A percentile compares a stretch with the other conserved stretches of the same genome.
phyloP scores from a whole-genome alignment of 1,139 yeast species.

The Zygoascus sp. region DNA sequence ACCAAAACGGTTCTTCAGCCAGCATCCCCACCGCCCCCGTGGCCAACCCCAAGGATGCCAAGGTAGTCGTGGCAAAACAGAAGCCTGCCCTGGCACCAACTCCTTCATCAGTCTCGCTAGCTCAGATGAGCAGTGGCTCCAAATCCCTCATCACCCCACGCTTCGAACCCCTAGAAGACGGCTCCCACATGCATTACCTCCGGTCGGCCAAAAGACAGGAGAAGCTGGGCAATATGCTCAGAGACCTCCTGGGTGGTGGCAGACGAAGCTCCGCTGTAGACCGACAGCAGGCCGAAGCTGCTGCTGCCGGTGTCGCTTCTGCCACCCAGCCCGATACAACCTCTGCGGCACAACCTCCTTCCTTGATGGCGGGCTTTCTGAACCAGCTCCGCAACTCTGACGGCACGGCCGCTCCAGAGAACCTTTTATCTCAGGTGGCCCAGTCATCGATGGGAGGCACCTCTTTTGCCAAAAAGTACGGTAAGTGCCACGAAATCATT shows the following conservation, averaged over 20 bases:
- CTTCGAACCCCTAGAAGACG: slow-evolving; percentile 23
- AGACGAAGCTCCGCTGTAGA: slow-evolving; percentile 13
- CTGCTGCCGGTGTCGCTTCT: slow-evolving; percentile 11
- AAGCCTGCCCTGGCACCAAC: background rate
- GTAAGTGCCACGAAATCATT: slow-evolving; percentile 71
- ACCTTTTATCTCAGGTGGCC: slow-evolving; percentile 15
- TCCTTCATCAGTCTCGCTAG: slow-evolving; percentile 10
- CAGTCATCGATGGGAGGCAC: slow-evolving; percentile 20
- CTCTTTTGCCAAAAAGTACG: slow-evolving; percentile 63
- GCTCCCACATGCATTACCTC: slow-evolving; percentile 64
- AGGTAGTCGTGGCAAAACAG: background rate
- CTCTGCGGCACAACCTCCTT: slow-evolving; percentile 25
- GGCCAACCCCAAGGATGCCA: background rate
- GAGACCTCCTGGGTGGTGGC: slow-evolving; percentile 68
- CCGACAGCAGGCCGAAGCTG: slow-evolving; percentile 14
- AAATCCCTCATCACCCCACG: slow-evolving; percentile 12
- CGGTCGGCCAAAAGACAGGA: slow-evolving; percentile 77
- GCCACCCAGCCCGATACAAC: background rate
- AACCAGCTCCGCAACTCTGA: slow-evolving; percentile 23
- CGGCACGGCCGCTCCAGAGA: slow-evolving; percentile 17
- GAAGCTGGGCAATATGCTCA: slow-evolving; percentile 72
- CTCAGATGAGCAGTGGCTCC: background rate
- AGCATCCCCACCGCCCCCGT: too few relatives aligned
- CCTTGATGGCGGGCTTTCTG: slow-evolving; percentile 26
- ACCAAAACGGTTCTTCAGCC: background rate